Percentiles rank a stretch among this genome's conserved stretches.
These are phyloP conservation scores for Xenosphaeropsis pyriputrescens DNA, from an alignment of 2,329 filamentous ascomycete species.

Conservation along the genomic window DNA sequence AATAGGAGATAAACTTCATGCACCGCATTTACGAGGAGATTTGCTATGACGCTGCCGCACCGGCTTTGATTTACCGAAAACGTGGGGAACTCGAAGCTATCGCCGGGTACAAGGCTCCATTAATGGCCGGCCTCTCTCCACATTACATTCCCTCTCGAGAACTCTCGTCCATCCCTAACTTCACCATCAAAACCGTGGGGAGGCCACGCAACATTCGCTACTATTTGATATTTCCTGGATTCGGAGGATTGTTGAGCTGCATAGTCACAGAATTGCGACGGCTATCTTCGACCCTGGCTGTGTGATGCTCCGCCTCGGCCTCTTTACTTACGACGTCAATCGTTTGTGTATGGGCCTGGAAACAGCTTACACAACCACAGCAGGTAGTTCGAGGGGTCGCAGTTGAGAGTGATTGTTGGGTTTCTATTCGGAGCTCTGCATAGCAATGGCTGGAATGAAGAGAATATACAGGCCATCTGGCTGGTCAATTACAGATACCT, in stretches of 20 bases:
- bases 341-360: neutral
- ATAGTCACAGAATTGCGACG: neutral
- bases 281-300: neutral
- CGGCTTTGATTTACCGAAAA: slow-evolving; percentile 1
- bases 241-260: neutral
- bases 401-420: neutral
- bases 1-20: no score
- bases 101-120: neutral
- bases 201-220: neutral
- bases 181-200: neutral
- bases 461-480: neutral
- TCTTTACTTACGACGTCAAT: no score
- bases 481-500: slow-evolving; percentile 18
- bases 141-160: neutral
- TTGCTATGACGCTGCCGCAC: neutral
- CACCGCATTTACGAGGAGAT: no score
- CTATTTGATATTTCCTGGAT: neutral
- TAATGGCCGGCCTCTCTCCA: no score
- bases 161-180: neutral
- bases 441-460: neutral
- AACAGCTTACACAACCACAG: neutral
- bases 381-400: neutral
- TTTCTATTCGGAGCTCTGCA: neutral
- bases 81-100: slow-evolving; percentile 1
- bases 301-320: neutral